phyloP scores from a whole-genome alignment of 2,329 filamentous ascomycete genomes.

The Phoma sp. region DNA sequence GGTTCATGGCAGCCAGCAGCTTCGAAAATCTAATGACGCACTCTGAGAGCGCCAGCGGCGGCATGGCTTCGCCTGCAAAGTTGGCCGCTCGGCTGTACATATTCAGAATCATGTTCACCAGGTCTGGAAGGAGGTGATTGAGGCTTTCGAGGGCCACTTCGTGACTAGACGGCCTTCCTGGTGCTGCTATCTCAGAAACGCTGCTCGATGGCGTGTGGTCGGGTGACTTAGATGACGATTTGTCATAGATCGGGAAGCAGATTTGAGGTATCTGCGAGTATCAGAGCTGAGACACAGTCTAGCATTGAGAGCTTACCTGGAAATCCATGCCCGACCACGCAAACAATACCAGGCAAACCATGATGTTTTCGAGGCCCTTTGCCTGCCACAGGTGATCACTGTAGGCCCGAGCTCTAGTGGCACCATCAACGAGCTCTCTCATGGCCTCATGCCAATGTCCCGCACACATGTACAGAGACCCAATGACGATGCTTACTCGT shows the following conservation, averaged over 20 bases:
- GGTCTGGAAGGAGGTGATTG: slow-evolving; percentile 69
- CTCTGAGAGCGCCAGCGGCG: slow-evolving; percentile 74
- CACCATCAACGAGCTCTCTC: slow-evolving; percentile 81
- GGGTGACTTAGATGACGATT: slow-evolving; percentile 52
- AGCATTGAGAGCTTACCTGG: slow-evolving; percentile 57
- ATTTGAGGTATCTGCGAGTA: slow-evolving; percentile 57
- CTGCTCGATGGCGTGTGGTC: slow-evolving; percentile 49
- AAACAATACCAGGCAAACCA: slow-evolving; percentile 81
- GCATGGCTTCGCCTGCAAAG: slow-evolving; percentile 70
- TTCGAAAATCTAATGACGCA: slow-evolving; percentile 75
- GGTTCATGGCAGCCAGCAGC: slow-evolving; percentile 69
- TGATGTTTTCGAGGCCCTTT: slow-evolving; percentile 87
- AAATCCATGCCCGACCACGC: slow-evolving; percentile 87
- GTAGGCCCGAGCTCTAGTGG: slow-evolving; percentile 74
- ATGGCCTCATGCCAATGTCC: slow-evolving; percentile 90
- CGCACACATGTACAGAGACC: slow-evolving; percentile 84
- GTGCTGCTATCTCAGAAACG: slow-evolving; percentile 44
- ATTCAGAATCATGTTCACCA: slow-evolving; percentile 75
- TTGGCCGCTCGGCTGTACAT: slow-evolving; percentile 72
- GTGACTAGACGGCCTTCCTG: slow-evolving; percentile 52
- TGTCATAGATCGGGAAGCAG: slow-evolving; percentile 59
- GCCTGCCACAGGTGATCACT: slow-evolving; percentile 98
- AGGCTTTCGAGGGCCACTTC: slow-evolving; percentile 54
- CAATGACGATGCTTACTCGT: slow-evolving; percentile 78
- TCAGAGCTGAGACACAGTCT: slow-evolving; percentile 9